Evolutionary conservation across 495 filamentous ascomycete species (phyloP).

Genomic region (Usnea hakonensis): DNA sequence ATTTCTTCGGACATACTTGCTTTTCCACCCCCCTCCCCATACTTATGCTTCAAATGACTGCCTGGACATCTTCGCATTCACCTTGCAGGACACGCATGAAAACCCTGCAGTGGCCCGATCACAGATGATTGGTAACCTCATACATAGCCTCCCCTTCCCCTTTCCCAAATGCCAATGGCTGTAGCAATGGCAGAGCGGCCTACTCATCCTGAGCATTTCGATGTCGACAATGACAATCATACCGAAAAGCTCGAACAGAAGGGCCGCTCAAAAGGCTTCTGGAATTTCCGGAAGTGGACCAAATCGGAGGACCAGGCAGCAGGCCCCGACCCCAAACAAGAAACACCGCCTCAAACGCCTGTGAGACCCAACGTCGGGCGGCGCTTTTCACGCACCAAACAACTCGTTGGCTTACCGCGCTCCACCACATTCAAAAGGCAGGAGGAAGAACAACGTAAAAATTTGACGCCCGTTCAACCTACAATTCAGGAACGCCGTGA

Average conservation of each 20-base stretch:
- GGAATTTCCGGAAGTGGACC: slow-evolving; percentile 39
- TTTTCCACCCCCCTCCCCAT: too few species aligned
- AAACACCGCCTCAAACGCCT: slow-evolving; percentile 19
- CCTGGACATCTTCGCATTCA: slow-evolving; percentile 4
- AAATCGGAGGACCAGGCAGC: slow-evolving; percentile 33
- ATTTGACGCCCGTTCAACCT: slow-evolving; percentile 54
- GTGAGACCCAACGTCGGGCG: slow-evolving; percentile 39
- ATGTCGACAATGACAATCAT: slow-evolving; percentile 18
- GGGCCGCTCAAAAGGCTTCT: slow-evolving; percentile 45
- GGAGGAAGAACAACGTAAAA: slow-evolving; percentile 68
- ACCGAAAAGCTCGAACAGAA: slow-evolving; percentile 30
- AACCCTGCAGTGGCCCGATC: slow-evolving; percentile 9
- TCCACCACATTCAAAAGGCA: slow-evolving; percentile 71
- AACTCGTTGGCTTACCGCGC: slow-evolving; percentile 72
- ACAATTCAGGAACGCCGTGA: slow-evolving; percentile 60
- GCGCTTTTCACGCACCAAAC: slow-evolving; percentile 57
- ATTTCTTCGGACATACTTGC: background rate
- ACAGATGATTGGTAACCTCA: background rate
- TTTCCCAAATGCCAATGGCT: slow-evolving; percentile 16
- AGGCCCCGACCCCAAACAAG: slow-evolving; percentile 10
- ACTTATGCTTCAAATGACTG: slow-evolving; percentile 5
- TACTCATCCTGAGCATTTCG: slow-evolving; percentile 17
- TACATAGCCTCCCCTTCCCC: background rate
- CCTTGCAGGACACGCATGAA: background rate
- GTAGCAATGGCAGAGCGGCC: slow-evolving; percentile 19